phyloP scores from a whole-genome alignment of 164 flowering plant species.

The Nymphaea thermarum region DNA sequence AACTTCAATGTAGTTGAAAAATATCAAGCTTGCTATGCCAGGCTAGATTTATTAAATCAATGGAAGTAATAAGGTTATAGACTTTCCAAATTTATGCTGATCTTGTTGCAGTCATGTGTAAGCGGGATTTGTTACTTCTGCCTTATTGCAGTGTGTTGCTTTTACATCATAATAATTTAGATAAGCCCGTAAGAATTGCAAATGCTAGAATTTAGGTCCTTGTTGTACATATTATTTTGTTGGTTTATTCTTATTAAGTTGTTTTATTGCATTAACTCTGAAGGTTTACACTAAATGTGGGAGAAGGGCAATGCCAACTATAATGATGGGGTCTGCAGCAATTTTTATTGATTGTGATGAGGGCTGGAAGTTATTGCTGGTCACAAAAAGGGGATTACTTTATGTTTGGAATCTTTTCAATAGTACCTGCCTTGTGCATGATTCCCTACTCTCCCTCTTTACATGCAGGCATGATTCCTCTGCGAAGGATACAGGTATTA shows the following conservation, averaged over 20 bases:
- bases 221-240: no score
- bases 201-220: neutral
- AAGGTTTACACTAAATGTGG: constrained; percentile 96
- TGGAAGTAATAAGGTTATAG: neutral
- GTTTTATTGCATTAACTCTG: neutral
- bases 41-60: neutral
- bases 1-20: neutral
- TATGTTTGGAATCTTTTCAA: constrained; percentile 86
- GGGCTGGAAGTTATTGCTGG: constrained; percentile 80
- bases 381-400: constrained; percentile 75
- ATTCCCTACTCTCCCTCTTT: constrained; percentile 64
- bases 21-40: neutral
- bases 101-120: neutral
- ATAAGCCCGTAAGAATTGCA: neutral
- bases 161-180: neutral
- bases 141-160: neutral
- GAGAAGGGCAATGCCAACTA: constrained; percentile 91
- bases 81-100: neutral
- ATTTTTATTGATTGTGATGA: constrained; percentile 93
- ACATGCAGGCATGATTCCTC: constrained; percentile 34
- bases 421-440: constrained; percentile 69
- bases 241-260: neutral
- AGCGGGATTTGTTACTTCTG: neutral
- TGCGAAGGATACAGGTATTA: constrained; percentile 48
- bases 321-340: constrained; percentile 95